phyloP scores from a whole-genome alignment of 768 basidiomycete genomes.

The Termitomyces sp. region DNA sequence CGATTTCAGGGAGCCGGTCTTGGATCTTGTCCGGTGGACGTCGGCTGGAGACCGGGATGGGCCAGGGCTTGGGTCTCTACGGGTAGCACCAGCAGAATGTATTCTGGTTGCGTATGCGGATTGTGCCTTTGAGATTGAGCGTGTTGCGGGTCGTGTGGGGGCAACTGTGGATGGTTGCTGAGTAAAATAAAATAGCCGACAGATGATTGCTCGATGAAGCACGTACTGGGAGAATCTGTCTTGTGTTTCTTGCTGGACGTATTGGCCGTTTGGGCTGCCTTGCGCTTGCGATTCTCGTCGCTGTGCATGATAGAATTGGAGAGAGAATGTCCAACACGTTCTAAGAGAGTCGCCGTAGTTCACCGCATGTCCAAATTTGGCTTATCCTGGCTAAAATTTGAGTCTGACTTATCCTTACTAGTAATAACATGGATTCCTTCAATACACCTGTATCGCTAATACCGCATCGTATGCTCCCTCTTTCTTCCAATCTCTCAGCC shows the following conservation, averaged over 20 bases:
- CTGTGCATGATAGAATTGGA: background rate
- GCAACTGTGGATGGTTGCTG: background rate
- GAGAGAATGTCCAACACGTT: background rate
- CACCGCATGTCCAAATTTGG: background rate
- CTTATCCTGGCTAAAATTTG: no score
- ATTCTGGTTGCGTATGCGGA: background rate
- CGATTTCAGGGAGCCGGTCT: background rate
- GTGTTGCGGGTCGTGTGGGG: background rate
- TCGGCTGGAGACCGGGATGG: background rate
- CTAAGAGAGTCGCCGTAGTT: background rate
- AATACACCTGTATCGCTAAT: conserved; percentile 1
- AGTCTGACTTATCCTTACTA: no score
- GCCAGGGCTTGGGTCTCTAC: background rate
- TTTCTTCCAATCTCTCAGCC: background rate
- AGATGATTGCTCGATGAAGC: background rate
- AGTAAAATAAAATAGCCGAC: background rate
- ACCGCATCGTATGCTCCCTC: conserved; percentile 18
- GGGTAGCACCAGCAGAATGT: background rate
- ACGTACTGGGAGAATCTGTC: background rate
- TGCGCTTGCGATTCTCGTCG: background rate
- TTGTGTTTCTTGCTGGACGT: background rate
- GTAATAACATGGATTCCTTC: background rate
- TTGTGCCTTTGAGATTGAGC: background rate
- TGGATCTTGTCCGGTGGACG: background rate
- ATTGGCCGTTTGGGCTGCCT: background rate